Evolutionary conservation across 345 rosid genomes (phyloP), one percentile per base, ranked within the genome.

Genomic region (Chamaenerion angustifolium): DNA sequence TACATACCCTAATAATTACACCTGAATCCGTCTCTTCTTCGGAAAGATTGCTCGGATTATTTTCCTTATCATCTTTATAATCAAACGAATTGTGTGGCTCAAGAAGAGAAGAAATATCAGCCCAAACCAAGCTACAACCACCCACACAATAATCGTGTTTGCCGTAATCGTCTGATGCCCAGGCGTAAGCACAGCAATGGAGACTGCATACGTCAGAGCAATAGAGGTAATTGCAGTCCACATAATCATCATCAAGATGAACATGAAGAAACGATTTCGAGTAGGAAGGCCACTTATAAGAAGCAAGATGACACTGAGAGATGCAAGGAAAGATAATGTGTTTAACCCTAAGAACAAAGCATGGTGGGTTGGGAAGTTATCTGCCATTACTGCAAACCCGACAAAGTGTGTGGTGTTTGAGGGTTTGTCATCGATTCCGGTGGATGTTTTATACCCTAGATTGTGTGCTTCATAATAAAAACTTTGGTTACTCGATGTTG

Each of bases 241-340:
- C 18, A n/a, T 49, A 14, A 49, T 2, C 37, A 49, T 16, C 52
- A 25, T 8, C 0, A n/a, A 15, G 0, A 49, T 11, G 40, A 3
- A 13, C 52, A 27, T 31, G 15, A 11, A 13, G n/a, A n/a, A 8
- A 0, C 6, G 8, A 10, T 27, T 21, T 37, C 53, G 15, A 6
- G 19, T 14, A 13, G 21, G 42, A 0, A 10, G 42, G 35, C 8
- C 0, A 0, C 40, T 49, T 1, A 10, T 2, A 3, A 31, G 17
- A 19, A 9, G 41, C 53, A 27, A 27, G 10, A 31, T 31, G 6
- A 49, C 35, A 37, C 1, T 41, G 9, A 63, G 44, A 1, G 49
- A 68, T 46, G 49, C 17, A 1, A 58, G 14, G 35, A 62, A 62
- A 23, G 54, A 46, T 9, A 11, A 58, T 0, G 48, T 54, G 41